Evolutionary conservation across 306 rosid species (phyloP).

Genomic region (Trifolium repens): DNA sequence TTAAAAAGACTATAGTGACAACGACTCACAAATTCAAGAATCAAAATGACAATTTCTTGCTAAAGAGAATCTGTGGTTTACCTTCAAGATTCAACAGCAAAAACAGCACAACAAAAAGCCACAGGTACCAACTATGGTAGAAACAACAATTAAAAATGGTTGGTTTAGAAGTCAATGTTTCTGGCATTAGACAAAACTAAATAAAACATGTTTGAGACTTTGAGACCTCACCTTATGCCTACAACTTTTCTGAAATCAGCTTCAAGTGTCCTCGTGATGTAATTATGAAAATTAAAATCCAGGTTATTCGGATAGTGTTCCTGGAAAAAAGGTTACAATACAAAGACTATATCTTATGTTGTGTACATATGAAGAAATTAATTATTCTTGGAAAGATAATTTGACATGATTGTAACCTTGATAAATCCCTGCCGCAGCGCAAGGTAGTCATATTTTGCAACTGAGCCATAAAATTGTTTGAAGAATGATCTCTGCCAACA

Average conservation of each 20-base stretch:
- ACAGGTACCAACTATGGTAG: conserved; percentile 75
- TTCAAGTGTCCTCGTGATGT: conserved; percentile 71
- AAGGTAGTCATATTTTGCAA: conserved; percentile 70
- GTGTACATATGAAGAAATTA: conserved; percentile 11
- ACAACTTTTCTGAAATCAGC: conserved; percentile 74
- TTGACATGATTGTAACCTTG: conserved; percentile 53
- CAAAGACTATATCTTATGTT: not conserved
- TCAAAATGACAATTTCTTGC: not conserved
- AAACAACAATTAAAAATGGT: conserved; percentile 25
- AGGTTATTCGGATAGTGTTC: conserved; percentile 39
- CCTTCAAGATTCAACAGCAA: conserved; percentile 79
- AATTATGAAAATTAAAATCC: conserved; percentile 56
- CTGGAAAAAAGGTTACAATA: conserved; percentile 48
- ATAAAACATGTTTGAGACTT: conserved; percentile 21
- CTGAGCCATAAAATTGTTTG: conserved; percentile 84
- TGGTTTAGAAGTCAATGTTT: conserved; percentile 23
- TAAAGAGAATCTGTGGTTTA: conserved; percentile 43
- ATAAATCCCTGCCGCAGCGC: conserved; percentile 81
- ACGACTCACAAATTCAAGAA: not conserved
- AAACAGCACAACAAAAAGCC: conserved; percentile 92
- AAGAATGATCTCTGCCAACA: conserved; percentile 69
- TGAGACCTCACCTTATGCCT: conserved; percentile 72
- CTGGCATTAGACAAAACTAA: not conserved
- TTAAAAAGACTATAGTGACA: not conserved
- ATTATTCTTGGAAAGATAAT: not conserved